Conservation (phyloP, 345 rosid species). For the Eucalyptus polyanthemos region DNA sequence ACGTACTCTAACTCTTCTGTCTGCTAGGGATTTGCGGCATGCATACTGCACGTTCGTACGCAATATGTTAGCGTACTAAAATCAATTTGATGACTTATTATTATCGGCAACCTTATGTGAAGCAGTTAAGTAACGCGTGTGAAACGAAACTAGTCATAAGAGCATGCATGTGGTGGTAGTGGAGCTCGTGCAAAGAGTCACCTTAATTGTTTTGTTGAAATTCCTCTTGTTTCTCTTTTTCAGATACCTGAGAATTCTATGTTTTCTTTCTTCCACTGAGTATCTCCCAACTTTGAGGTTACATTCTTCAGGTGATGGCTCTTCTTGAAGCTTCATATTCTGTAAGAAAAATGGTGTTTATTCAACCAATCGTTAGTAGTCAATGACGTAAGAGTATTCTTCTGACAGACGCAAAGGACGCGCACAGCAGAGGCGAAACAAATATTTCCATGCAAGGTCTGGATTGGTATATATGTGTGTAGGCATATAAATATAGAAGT, state of each 20-base stretch:
- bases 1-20: constrained; percentile 70
- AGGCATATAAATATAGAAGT: not conserved
- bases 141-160: not conserved
- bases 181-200: not conserved
- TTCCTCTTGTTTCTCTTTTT: constrained; percentile 89
- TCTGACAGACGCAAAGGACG: not conserved
- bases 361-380: not conserved
- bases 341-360: not conserved
- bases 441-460: not conserved
- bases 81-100: not conserved
- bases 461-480: not conserved
- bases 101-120: not conserved
- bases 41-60: constrained; percentile 40
- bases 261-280: constrained; percentile 75
- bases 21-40: constrained; percentile 92
- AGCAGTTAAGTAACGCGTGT: not conserved
- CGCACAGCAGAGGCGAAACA: not conserved
- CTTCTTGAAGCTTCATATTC: not conserved
- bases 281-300: constrained; percentile 56
- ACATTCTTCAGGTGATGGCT: constrained; percentile 9
- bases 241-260: constrained; percentile 70
- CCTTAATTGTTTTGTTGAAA: constrained; percentile 91
- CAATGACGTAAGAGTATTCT: not conserved
- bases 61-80: not conserved
- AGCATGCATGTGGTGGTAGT: not conserved